Evolutionary conservation across 108 stramenopile species (phyloP), one percentile per base, ranked within the genome.

Genomic region (Cylindrotheca closterium): DNA sequence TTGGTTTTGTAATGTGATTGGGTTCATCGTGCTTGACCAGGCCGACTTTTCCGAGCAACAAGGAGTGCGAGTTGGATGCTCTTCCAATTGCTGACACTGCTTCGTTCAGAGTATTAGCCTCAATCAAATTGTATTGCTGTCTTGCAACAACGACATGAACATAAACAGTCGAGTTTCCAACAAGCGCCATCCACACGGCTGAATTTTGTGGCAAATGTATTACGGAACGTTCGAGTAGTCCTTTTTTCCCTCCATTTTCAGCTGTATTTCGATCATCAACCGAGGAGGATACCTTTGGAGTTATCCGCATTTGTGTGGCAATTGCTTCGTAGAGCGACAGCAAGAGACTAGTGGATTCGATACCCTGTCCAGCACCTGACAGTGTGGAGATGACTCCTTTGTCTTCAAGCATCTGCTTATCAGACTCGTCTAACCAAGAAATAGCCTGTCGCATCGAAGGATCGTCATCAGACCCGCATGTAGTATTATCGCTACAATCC

Each of bases 361-460:
- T 87, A 8, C 91, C 91, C n/a, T 88, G 84, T 25, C 91, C 91
- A n/a, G 90, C 85, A 55, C 76, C 80, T 72, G 84, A 79, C 4
- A 84, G 73, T n/a, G 85, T 81, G 22, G 88, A 84, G 3, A 91
- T 47, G n/a, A 88, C 74, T 21, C 91, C 84, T 47, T 71, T 83
- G 51, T 85, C 87, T 34, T 77, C 72, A 47, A 70, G 49, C 47
- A 79, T 70, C 48, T 71, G 63, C 54, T 77, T 70, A 45, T 88
- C 81, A 15, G 79, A 77, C 7, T 78, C 63, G 75, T 92, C 82
- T 45, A 92, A 55, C 87, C 85, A 87, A 33, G 73, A 59, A 23
- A 65, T 60, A 10, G 91, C 91, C 52, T 62, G 77, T 23, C 77
- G 47, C 22, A 71, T 72, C 21, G 87, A 87, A 45, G 60, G 63